Percentiles rank a stretch among this genome's conserved stretches.
phyloP scores from a whole-genome alignment of 495 filamentous ascomycete genomes.

The Daldinia decipiens region DNA sequence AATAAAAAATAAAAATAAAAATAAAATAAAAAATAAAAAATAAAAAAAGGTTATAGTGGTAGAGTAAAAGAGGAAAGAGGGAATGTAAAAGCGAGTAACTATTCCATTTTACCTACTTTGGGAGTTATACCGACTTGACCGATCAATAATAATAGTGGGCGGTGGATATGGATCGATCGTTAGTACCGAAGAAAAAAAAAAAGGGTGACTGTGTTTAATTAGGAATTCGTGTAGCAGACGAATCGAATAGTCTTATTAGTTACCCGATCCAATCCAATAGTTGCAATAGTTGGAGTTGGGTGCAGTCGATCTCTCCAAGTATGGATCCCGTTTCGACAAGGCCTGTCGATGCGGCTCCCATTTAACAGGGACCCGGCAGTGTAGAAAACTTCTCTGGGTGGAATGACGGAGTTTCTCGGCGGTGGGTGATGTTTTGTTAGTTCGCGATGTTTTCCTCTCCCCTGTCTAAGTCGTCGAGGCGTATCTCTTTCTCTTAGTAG shows the following conservation, averaged over 20 bases:
- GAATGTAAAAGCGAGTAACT: constrained; percentile 1
- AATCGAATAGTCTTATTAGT: constrained; percentile 43
- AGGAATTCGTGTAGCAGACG: constrained; percentile 39
- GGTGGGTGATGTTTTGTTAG: background rate
- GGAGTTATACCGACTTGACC: background rate
- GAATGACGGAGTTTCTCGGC: constrained; percentile 2
- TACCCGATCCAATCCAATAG: constrained; percentile 41
- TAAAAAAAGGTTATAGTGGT: background rate
- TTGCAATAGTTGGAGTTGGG: constrained; percentile 42
- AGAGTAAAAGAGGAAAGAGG: background rate
- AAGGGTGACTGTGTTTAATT: constrained; percentile 37
- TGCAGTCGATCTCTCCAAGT: constrained; percentile 44
- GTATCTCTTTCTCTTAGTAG: constrained; percentile 9
- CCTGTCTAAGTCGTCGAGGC: background rate
- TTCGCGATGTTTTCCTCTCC: background rate
- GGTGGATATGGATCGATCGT: constrained; percentile 9
- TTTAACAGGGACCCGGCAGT: constrained; percentile 33
- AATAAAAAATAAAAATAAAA: too few species aligned
- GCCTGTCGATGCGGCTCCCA: constrained; percentile 46
- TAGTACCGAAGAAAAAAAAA: constrained; percentile 20
- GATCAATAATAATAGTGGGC: constrained; percentile 9
- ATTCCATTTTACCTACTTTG: constrained; percentile 5
- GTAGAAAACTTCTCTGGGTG: constrained; percentile 7
- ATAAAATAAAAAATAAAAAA: too few species aligned
- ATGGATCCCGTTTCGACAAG: constrained; percentile 39